Evolutionary conservation across 2,329 filamentous ascomycete species (phyloP).

Genomic region (Nemania diffusa): DNA sequence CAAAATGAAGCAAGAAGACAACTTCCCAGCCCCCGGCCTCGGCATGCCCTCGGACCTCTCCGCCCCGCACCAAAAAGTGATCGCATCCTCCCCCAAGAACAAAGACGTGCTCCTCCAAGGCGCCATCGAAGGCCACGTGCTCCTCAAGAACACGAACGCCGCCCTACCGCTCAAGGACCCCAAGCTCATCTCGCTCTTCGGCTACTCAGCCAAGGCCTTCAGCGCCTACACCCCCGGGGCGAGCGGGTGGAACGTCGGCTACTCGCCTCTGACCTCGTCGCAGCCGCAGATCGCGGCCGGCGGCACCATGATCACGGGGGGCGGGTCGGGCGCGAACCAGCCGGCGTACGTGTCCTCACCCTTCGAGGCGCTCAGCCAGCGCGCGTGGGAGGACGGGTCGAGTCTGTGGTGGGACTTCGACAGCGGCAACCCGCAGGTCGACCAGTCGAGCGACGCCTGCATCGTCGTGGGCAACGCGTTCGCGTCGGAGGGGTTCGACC

Average conservation of each 20-base stretch:
- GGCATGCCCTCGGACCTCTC: constrained; percentile 63
- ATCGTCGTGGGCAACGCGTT: constrained; percentile 74
- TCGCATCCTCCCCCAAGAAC: constrained; percentile 58
- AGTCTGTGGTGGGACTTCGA: constrained; percentile 69
- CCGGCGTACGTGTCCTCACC: constrained; percentile 55
- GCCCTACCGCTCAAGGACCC: constrained; percentile 64
- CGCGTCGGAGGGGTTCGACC: constrained; percentile 77
- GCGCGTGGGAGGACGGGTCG: constrained; percentile 65
- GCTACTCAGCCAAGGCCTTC: constrained; percentile 66
- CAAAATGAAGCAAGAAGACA: constrained; percentile 62
- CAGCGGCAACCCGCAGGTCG: constrained; percentile 59
- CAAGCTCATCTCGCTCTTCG: constrained; percentile 66
- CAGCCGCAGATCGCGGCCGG: constrained; percentile 55
- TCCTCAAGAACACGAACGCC: constrained; percentile 69
- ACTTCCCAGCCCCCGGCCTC: constrained; percentile 58
- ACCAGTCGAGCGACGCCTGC: constrained; percentile 69
- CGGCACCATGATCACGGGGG: constrained; percentile 54
- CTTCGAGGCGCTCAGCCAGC: constrained; percentile 54
- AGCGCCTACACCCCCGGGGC: constrained; percentile 53
- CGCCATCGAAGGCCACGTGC: constrained; percentile 70
- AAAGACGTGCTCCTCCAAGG: constrained; percentile 60
- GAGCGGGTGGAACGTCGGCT: constrained; percentile 46
- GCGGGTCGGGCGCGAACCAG: constrained; percentile 46
- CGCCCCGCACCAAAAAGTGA: constrained; percentile 62
- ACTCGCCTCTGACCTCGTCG: constrained; percentile 42